Base-by-base conservation (phyloP, 2,329 filamentous ascomycete species). In the Xylaria sp. region DNA sequence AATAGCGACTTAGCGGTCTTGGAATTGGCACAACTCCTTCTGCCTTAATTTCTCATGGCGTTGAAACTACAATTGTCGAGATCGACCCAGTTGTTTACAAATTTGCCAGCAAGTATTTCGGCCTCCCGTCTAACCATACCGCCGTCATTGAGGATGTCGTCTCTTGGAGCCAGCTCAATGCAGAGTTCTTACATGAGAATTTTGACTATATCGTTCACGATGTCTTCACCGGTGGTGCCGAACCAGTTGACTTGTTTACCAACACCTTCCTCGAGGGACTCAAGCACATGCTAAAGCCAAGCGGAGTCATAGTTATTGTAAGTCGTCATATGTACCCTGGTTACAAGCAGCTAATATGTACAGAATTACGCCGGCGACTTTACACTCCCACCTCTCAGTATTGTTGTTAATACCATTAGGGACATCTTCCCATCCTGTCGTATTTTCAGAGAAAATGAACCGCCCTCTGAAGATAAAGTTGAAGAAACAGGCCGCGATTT, bases 171-270 rank as follows among this genome's bases (percentile, higher is more conserved):
- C 80, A 83, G 54, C 76, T 81, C 61, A 77, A 85, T 57, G 82
- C 83, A 63, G 76, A 81, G 60, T 74, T 81, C 32, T 75, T 82
- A 65, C 78, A 81, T 8, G 79, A 83, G 55, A 84, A 84, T 32
- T 99, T 92, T 79, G 91, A 98, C 82, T 98, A 97, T 82, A 96
- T 99, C 76, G 87, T 99, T 63, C 96, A 99, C 79, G 96, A 99
- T 74, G 96, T 99, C 27, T 99, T 99, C 79, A 99, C 96, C 0
- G 96, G 96, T 27, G 96, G 96, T 61, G 94, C 94, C 0, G 96
- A 98, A 79, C 96, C 96, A 0, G 89, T 94, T 2, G 85, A 90
- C 8, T 88, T 99, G 8, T 99, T 99, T 81, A 98, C 94, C 0
- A 80, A 90, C 5, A 91, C 96, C 74, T 98, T 99, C 76, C 82